These are phyloP conservation scores for Bothriochloa decipiens DNA, from an alignment of 176 grass and related monocot genomes.

Conservation along the genomic window DNA sequence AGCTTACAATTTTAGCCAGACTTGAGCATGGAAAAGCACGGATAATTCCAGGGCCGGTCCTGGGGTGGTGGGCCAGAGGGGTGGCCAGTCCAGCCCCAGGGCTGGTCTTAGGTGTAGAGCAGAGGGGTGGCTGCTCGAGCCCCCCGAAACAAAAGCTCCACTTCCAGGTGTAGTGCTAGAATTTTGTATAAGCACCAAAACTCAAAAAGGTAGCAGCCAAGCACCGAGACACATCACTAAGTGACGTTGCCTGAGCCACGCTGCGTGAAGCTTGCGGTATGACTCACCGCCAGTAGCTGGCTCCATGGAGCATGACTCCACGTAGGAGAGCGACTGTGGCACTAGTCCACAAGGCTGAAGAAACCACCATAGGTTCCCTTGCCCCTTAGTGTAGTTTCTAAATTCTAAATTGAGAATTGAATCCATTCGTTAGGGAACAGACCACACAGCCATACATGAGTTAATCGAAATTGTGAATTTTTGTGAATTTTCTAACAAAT, in stretches of 20 bases:
- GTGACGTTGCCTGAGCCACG: neutral
- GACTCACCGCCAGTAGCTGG: neutral
- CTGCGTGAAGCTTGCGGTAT: neutral
- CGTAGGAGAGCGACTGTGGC: neutral
- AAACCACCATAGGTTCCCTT: neutral
- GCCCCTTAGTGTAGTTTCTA: neutral
- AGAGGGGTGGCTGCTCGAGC: too few relatives aligned
- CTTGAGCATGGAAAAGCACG: neutral
- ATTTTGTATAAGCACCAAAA: neutral
- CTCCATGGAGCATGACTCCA: neutral
- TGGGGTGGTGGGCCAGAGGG: neutral
- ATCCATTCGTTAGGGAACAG: neutral
- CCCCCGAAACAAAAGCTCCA: neutral
- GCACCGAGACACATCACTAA: neutral
- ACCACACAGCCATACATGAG: neutral
- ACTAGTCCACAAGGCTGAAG: neutral
- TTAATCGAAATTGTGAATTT: neutral
- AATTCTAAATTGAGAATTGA: neutral
- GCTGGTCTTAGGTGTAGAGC: neutral
- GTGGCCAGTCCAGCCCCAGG: neutral
- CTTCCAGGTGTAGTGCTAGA: neutral
- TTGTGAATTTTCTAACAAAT: neutral
- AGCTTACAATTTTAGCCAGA: neutral
- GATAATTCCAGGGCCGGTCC: neutral
- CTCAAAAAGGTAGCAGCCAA: neutral